These are phyloP conservation scores for Hyaloscypha finlandica DNA, from an alignment of 495 filamentous ascomycete genomes.

Conservation along the genomic window DNA sequence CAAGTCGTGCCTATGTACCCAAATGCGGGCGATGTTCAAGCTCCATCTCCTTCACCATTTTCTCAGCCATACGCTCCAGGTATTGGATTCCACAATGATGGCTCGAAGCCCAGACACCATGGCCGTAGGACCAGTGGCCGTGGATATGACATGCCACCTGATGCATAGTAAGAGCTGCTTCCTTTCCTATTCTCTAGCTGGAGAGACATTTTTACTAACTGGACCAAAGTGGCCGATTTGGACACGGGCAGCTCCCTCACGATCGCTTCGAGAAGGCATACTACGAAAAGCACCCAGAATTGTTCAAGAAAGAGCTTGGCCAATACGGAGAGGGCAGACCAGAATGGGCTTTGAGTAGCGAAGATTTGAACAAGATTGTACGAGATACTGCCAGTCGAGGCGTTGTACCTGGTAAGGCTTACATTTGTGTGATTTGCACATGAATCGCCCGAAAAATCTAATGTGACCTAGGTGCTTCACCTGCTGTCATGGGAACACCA, in stretches of 20 bases:
- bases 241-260: slow-evolving; percentile 65
- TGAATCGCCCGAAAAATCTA: slow-evolving; percentile 24
- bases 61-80: slow-evolving; percentile 54
- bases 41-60: slow-evolving; percentile 80
- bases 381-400: slow-evolving; percentile 66
- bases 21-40: slow-evolving; percentile 94
- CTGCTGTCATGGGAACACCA: slow-evolving; percentile 59
- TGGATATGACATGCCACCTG: slow-evolving; percentile 39
- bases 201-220: slow-evolving; percentile 51
- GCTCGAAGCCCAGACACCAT: slow-evolving; percentile 58
- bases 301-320: slow-evolving; percentile 69
- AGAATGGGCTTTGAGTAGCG: slow-evolving; percentile 87
- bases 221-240: slow-evolving; percentile 78
- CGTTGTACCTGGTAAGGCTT: slow-evolving; percentile 55
- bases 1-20: slow-evolving; percentile 91
- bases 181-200: neutral
- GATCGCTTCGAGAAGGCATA: slow-evolving; percentile 85
- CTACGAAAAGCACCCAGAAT: slow-evolving; percentile 87
- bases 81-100: slow-evolving; percentile 57
- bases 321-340: slow-evolving; percentile 61
- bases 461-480: slow-evolving; percentile 49
- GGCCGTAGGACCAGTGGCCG: slow-evolving; percentile 56
- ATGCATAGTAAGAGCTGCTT: slow-evolving; percentile 29
- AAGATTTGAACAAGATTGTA: slow-evolving; percentile 90
- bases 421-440: slow-evolving; percentile 41